Evolutionary conservation across 106 monocot species (phyloP).

Genomic region (Apostasia shenzhenica): DNA sequence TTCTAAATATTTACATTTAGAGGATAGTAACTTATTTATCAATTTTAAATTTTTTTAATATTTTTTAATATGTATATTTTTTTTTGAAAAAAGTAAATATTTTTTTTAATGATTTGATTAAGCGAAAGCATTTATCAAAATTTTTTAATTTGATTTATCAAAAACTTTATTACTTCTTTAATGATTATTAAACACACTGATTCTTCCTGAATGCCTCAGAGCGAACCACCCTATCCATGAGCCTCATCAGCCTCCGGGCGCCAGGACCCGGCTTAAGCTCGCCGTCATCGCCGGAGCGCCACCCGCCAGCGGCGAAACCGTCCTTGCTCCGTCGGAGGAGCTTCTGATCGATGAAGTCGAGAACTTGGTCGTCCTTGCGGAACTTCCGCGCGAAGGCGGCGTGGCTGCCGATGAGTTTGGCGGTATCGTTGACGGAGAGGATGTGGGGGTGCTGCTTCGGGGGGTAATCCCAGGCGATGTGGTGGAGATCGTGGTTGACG

Average conservation of each 20-base stretch:
- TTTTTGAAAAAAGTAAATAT: too few species aligned
- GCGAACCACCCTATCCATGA: slow-evolving; percentile 40
- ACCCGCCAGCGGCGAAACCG: slow-evolving; percentile 41
- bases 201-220: slow-evolving; percentile 26
- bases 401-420: slow-evolving; percentile 45
- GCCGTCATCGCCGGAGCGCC: slow-evolving; percentile 38
- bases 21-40: too few species aligned
- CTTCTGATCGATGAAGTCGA: slow-evolving; percentile 52
- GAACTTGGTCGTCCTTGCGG: slow-evolving; percentile 28
- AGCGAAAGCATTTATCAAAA: too few species aligned
- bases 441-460: slow-evolving; percentile 73
- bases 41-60: too few species aligned
- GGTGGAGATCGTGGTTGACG: slow-evolving; percentile 82
- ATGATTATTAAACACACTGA: slow-evolving; percentile 37
- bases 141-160: too few species aligned
- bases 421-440: slow-evolving; percentile 30
- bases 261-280: slow-evolving; percentile 44
- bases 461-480: slow-evolving; percentile 68
- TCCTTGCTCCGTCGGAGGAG: slow-evolving; percentile 21
- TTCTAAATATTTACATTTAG: too few species aligned
- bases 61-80: too few species aligned
- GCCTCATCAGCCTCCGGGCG: slow-evolving; percentile 25
- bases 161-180: too few species aligned
- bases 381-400: slow-evolving; percentile 85
- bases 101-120: too few species aligned